These are phyloP conservation scores for Echium plantagineum DNA, from an alignment of 257 asterid species.

Conservation along the genomic window DNA sequence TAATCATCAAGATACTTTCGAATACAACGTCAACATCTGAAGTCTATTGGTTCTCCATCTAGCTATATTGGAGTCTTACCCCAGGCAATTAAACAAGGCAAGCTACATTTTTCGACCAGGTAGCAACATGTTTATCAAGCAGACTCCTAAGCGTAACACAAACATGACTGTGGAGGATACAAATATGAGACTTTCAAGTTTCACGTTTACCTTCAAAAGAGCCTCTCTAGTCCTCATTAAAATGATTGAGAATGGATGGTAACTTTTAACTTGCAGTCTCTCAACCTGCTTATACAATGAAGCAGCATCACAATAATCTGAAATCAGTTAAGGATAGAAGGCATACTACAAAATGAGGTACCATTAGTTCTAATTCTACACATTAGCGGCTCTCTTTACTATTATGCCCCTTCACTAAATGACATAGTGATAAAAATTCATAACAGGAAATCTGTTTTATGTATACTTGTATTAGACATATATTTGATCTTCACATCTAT, in stretches of 20 bases:
- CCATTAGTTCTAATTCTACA: neutral
- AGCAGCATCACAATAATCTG: constrained; percentile 44
- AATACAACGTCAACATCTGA: too few species aligned
- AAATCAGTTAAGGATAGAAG: constrained; percentile 19
- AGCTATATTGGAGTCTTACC: too few species aligned
- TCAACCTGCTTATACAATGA: constrained; percentile 50
- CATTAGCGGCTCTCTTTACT: neutral
- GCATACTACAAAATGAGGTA: neutral
- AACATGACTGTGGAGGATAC: neutral
- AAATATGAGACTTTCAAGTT: neutral
- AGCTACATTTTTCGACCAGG: too few species aligned
- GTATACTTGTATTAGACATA: neutral
- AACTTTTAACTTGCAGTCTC: constrained; percentile 41
- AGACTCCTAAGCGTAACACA: too few species aligned
- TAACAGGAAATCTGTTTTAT: neutral
- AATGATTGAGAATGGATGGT: constrained; percentile 60
- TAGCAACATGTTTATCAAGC: too few species aligned
- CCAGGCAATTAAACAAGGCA: too few species aligned
- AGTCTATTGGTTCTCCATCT: too few species aligned
- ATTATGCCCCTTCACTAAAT: neutral
- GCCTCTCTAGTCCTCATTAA: constrained; percentile 69
- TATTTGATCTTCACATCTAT: neutral
- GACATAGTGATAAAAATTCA: neutral
- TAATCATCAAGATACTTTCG: too few species aligned
- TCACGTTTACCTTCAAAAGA: constrained; percentile 57